These are phyloP conservation scores for Avena eriantha DNA, from an alignment of 176 grass and related monocot species.

Conservation along the genomic window DNA sequence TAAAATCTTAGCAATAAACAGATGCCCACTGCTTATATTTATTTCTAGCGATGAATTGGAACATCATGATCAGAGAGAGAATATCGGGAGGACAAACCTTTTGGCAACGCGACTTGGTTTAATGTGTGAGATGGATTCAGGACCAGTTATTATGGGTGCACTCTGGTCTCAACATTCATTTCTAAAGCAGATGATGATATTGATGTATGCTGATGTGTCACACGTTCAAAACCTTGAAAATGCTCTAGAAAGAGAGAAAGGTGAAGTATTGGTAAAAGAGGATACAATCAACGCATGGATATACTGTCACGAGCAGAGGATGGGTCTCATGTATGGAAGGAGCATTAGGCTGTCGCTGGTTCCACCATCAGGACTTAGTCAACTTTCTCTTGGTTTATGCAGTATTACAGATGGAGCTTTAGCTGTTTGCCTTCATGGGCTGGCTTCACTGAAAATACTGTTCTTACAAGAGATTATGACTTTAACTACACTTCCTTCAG, in stretches of 20 bases:
- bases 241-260: neutral
- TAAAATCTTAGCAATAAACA: fast-evolving
- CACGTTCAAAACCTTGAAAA: neutral
- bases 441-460: neutral
- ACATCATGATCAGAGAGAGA: neutral
- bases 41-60: neutral
- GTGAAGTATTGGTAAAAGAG: neutral
- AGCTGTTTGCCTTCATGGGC: neutral
- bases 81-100: neutral
- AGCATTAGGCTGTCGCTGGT: neutral
- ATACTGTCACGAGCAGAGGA: slow-evolving; percentile 5
- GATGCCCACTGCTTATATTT: slow-evolving; percentile 22
- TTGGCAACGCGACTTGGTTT: neutral
- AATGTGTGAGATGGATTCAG: neutral
- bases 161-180: neutral
- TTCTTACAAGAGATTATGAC: neutral
- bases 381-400: neutral
- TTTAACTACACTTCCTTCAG: slow-evolving; percentile 20
- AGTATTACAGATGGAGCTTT: slow-evolving; percentile 24
- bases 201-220: neutral
- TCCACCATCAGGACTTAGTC: neutral
- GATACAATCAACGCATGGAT: slow-evolving; percentile 4
- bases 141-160: neutral
- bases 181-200: slow-evolving; percentile 1
- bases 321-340: neutral